Percentiles rank a stretch among this genome's conserved stretches.
These are phyloP conservation scores for Nakazawaea ambrosiae DNA, from an alignment of 805 yeast species.

Conservation along the genomic window DNA sequence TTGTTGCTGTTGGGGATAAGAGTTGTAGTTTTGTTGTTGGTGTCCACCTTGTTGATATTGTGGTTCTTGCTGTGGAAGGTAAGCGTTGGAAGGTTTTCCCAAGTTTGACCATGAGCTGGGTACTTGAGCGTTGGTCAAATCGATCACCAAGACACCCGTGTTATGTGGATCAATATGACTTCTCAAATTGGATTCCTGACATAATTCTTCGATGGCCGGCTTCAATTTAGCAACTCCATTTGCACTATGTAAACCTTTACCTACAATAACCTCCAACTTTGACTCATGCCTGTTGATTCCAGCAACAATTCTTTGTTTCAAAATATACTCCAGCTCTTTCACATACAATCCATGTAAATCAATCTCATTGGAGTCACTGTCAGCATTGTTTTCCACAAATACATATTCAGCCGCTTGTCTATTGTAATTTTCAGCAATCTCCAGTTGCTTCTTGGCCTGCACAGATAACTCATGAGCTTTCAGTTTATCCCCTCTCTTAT, in stretches of 20 bases:
- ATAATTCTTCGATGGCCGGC: slow-evolving; percentile 81
- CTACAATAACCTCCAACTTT: slow-evolving; percentile 77
- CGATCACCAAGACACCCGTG: slow-evolving; percentile 73
- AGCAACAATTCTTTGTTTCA: slow-evolving; percentile 66
- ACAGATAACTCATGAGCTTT: slow-evolving; percentile 69
- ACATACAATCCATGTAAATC: slow-evolving; percentile 91
- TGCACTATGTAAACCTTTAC: slow-evolving; percentile 83
- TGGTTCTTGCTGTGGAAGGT: slow-evolving; percentile 16
- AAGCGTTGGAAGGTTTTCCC: slow-evolving; percentile 15
- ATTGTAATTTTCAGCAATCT: slow-evolving; percentile 63
- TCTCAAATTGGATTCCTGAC: slow-evolving; percentile 56
- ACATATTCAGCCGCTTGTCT: slow-evolving; percentile 85
- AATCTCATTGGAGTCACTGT: slow-evolving; percentile 78
- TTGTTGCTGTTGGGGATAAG: slow-evolving; percentile 25
- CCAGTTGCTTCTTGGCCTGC: slow-evolving; percentile 52
- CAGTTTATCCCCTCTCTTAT: slow-evolving; percentile 62
- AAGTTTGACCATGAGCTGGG: slow-evolving; percentile 30
- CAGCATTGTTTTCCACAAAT: slow-evolving; percentile 81
- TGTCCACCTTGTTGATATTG: slow-evolving; percentile 21
- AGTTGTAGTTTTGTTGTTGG: slow-evolving; percentile 20
- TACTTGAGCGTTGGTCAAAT: slow-evolving; percentile 41
- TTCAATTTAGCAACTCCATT: slow-evolving; percentile 80
- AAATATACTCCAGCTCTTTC: slow-evolving; percentile 75
- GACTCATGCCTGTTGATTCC: slow-evolving; percentile 54
- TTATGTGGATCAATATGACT: slow-evolving; percentile 64